Evolutionary conservation across 2,329 filamentous ascomycete genomes (phyloP).

Genomic region (Onygenales sp.): DNA sequence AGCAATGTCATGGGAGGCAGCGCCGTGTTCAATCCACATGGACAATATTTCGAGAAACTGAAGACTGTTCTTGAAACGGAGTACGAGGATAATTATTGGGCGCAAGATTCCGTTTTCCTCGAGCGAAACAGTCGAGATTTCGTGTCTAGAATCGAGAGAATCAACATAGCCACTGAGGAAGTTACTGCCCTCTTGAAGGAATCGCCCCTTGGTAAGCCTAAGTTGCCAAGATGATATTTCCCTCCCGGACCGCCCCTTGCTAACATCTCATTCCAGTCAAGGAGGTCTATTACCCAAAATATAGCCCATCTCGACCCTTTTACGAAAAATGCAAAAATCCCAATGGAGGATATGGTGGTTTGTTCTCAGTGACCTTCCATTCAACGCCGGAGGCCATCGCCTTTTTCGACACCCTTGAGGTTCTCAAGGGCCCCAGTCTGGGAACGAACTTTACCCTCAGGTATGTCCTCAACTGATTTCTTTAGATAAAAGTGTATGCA

Average conservation of each 20-base stretch:
- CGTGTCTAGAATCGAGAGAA: slow-evolving; percentile 66
- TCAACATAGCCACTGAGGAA: slow-evolving; percentile 76
- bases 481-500: not conserved
- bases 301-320: slow-evolving; percentile 55
- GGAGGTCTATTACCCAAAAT: slow-evolving; percentile 78
- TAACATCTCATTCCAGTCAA: slow-evolving; percentile 48
- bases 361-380: slow-evolving; percentile 77
- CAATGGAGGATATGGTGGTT: slow-evolving; percentile 75
- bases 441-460: slow-evolving; percentile 93
- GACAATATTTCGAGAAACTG: slow-evolving; percentile 61
- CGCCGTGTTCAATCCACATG: slow-evolving; percentile 54
- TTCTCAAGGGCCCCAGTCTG: slow-evolving; percentile 85
- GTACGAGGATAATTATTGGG: slow-evolving; percentile 88
- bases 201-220: slow-evolving; percentile 41
- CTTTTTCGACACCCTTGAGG: slow-evolving; percentile 80
- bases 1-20: slow-evolving; percentile 97
- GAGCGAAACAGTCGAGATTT: slow-evolving; percentile 96
- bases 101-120: slow-evolving; percentile 87
- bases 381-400: slow-evolving; percentile 59
- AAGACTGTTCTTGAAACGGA: slow-evolving; percentile 55
- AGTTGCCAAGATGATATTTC: not conserved
- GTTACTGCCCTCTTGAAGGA: slow-evolving; percentile 63
- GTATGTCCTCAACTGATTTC: slow-evolving; percentile 17
- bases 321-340: slow-evolving; percentile 72
- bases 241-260: not conserved